Evolutionary conservation across 2,329 filamentous ascomycete species (phyloP), one percentile per base, ranked within the genome.

Genomic region (Hypoxylon sp.): DNA sequence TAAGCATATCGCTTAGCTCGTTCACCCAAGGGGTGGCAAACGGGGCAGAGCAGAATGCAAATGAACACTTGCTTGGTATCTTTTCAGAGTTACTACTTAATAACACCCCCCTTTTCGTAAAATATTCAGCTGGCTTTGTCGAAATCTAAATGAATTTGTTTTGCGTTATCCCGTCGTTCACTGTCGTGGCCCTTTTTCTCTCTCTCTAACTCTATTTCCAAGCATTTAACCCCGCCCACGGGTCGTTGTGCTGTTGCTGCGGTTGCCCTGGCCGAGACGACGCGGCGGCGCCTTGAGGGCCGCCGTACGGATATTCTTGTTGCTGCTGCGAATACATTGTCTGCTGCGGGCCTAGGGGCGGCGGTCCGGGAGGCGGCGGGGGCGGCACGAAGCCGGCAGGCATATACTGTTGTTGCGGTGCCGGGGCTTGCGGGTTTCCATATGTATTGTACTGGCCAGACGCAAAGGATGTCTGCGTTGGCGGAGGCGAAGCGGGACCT

Each of bases 361-460:
- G 87, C 3, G 87, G 87, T 0, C 86, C 87, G 0, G 87, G 87
- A 1, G 87, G 87, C 1, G 87, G 87, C 6, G 87, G 87, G 2
- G 87, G 87, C 4, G 86, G 87, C 37, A 89, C 84, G 65, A 88
- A 88, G 3, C 86, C 86, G 0, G 80, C 79, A 13, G 86, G 84
- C 28, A 85, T 80, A 56, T 83, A 84, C 13, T 79, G 76, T 65
- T 76, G 78, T 65, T 76, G 78, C 69, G 68, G 78, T 74, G 68
- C 79, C 55, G 79, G 73, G n/a, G 67, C 77, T 63, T 79, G 77
- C 22, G 78, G 79, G 60, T 81, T 82, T 67, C 76, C 80, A 67
- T 82, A 84, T 6, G 82, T 76, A 82, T 74, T 81, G 72, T 76
- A 76, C 72, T 80, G 74, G 82, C 80, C 79, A 80, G 74, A 79